A percentile compares a stretch with the other conserved stretches of the same genome.
Evolutionary conservation across 768 basidiomycete genomes (phyloP).

Genomic region (Collybiopsis luxurians): DNA sequence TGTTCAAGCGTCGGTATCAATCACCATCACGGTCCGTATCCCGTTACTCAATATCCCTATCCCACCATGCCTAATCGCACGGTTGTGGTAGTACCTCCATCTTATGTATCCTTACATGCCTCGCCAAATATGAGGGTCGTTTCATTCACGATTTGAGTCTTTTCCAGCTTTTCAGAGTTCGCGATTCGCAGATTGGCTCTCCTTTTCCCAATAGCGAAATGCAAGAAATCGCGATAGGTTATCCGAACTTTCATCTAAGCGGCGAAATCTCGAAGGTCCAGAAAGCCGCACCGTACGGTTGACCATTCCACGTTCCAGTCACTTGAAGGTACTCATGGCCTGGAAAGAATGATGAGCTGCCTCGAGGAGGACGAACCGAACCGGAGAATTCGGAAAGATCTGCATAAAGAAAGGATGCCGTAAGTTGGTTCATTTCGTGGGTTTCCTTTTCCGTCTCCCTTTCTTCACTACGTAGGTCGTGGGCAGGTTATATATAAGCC

Average conservation of each 20-base stretch:
- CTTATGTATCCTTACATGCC: too few species aligned
- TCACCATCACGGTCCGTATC: not conserved
- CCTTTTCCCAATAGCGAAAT: not conserved
- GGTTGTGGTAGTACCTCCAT: not conserved
- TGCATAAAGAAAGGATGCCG: constrained; percentile 5
- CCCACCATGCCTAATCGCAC: not conserved
- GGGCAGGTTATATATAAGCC: constrained; percentile 7
- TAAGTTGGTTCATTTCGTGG: constrained; percentile 9
- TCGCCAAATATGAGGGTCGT: too few species aligned
- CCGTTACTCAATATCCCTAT: not conserved
- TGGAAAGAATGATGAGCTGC: constrained; percentile 1
- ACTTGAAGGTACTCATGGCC: constrained; percentile 3
- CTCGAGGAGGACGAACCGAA: constrained; percentile 4
- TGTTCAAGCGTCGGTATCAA: too few species aligned
- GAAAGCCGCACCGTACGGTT: not conserved
- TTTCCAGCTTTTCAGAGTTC: too few species aligned
- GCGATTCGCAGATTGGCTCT: not conserved
- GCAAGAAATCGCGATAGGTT: not conserved
- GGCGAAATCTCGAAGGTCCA: constrained; percentile 4
- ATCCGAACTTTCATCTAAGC: constrained; percentile 5
- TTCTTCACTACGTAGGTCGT: constrained; percentile 7
- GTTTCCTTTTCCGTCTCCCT: constrained; percentile 5
- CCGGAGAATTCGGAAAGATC: not conserved
- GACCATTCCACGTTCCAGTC: not conserved
- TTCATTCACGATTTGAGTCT: not conserved